Evolutionary conservation across 352 stramenopile species (phyloP).

Genomic region (Elongisporangium prolatum): DNA sequence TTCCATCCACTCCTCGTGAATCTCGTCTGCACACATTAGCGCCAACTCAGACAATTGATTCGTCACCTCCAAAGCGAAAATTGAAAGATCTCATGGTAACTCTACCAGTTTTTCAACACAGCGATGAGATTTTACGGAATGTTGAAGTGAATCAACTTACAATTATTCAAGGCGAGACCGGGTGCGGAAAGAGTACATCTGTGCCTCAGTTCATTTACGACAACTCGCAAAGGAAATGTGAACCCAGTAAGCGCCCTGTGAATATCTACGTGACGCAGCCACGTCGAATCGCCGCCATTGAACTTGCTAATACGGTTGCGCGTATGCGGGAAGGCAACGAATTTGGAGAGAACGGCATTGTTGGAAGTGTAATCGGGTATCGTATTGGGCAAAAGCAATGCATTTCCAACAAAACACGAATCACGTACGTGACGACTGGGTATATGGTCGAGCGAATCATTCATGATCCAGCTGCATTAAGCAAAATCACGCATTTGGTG

Average conservation of each 20-base stretch:
- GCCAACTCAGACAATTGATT: background rate
- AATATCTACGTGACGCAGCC: slow-evolving; percentile 97
- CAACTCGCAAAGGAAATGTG: slow-evolving; percentile 14
- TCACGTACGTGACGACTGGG: slow-evolving; percentile 96
- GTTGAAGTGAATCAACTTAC: slow-evolving; percentile 83
- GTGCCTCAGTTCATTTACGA: slow-evolving; percentile 94
- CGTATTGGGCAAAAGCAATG: slow-evolving; percentile 89
- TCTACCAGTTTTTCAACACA: slow-evolving; percentile 86
- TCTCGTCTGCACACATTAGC: background rate
- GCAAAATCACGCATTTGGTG: slow-evolving; percentile 91
- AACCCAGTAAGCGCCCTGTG: slow-evolving; percentile 34
- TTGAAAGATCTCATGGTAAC: slow-evolving; percentile 52
- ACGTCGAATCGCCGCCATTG: slow-evolving; percentile 90
- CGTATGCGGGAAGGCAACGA: slow-evolving; percentile 85
- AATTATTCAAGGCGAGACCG: slow-evolving; percentile 92
- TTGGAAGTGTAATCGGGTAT: slow-evolving; percentile 74
- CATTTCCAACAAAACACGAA: slow-evolving; percentile 87
- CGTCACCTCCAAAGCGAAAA: background rate
- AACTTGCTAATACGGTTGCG: slow-evolving; percentile 88
- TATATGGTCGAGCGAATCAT: slow-evolving; percentile 96
- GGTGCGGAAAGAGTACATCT: slow-evolving; percentile 96
- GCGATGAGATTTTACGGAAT: slow-evolving; percentile 82
- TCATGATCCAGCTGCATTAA: slow-evolving; percentile 86
- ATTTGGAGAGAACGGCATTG: slow-evolving; percentile 51
- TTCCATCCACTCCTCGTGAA: background rate